Base-by-base conservation (phyloP, 768 basidiomycete species). In the Chalciporus pseudorubinellus region DNA sequence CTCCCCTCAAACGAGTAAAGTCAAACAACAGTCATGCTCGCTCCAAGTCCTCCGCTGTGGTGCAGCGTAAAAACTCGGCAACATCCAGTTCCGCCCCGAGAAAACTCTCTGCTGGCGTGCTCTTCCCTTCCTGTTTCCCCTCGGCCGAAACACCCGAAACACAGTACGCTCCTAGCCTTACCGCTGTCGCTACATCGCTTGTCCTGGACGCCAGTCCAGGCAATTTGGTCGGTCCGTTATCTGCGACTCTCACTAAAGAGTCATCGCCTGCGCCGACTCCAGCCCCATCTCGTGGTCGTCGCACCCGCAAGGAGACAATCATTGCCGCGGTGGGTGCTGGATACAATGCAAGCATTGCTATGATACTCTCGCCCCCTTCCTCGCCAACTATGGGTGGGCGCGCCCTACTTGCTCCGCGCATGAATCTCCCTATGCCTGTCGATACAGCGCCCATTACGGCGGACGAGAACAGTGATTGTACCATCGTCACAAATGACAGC, bases 351-450 rank as follows among this genome's bases (percentile, higher is more conserved):
- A 59, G 46, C 34, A 59, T 58, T 22, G 52, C 62, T n/a, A 59
- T 60, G 60, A 29, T 69, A 5, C 50, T 65, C 31, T 70, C 69
- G 26, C 59, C 56, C 3, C 64, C 59, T 38, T 46, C 57, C 16
- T 65, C 62, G 7, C 55, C 60, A 33, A 38, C 39, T 11, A 44
- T 18, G 36, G 44, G 41, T 2, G 43, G 28, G 13, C 49, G 49
- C 26, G 44, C 42, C 24, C 38, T 47, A 28, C 13, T 57, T 24
- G 28, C 43, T 33, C 42, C 56, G 1, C 53, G 44, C 20, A 39
- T 39, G n/a, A 58, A 54, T n/a, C 20, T 29, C 1, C 42, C 50
- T 13, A 21, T 52, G 18, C 50, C 49, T n/a, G n/a, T 16, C 11
- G 16, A 46, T 38, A 36, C 34, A 36, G 10, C 46, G 18, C 39